Percentiles rank a stretch among this genome's conserved stretches.
Conservation (phyloP, 352 stramenopile species). For the Elongisporangium undulatum region DNA sequence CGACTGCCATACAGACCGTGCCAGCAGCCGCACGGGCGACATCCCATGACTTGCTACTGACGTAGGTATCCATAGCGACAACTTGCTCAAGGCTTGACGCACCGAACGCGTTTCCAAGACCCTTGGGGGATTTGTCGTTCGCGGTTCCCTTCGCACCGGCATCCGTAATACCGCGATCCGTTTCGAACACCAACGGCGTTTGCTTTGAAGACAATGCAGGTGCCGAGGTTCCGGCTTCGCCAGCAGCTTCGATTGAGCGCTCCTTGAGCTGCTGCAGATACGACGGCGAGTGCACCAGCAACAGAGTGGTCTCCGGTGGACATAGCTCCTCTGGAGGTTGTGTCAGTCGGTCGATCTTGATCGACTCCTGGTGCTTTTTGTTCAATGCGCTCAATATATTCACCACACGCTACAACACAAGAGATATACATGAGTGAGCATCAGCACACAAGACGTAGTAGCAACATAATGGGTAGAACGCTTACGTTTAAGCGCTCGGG, state of each 20-base stretch:
- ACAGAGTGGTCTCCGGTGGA: conserved; percentile 64
- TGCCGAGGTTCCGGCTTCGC: conserved; percentile 26
- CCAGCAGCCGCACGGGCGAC: conserved; percentile 74
- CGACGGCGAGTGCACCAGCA: conserved; percentile 81
- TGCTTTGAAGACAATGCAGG: conserved; percentile 23
- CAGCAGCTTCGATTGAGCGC: conserved; percentile 47
- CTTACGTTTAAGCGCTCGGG: conserved; percentile 75
- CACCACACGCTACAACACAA: conserved; percentile 47
- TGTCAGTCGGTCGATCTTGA: conserved; percentile 67
- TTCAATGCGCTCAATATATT: conserved; percentile 57
- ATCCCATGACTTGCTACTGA: conserved; percentile 84
- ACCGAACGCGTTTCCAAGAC: conserved; percentile 66
- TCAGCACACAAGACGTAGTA: conserved; percentile 7
- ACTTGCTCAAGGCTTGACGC: conserved; percentile 61
- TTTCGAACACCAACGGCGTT: conserved; percentile 72
- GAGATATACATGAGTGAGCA: conserved; percentile 5
- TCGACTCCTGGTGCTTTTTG: conserved; percentile 56
- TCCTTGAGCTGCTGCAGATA: conserved; percentile 77
- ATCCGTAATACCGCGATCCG: conserved; percentile 56
- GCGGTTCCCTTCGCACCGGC: conserved; percentile 25
- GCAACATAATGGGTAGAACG: conserved; percentile 4
- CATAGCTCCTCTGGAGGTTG: conserved; percentile 70
- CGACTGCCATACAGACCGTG: conserved; percentile 76
- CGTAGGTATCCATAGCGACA: conserved; percentile 79
- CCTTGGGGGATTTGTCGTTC: conserved; percentile 32